Conservation (phyloP, 2,329 filamentous ascomycete species). For the Zopfia rhizophila region DNA sequence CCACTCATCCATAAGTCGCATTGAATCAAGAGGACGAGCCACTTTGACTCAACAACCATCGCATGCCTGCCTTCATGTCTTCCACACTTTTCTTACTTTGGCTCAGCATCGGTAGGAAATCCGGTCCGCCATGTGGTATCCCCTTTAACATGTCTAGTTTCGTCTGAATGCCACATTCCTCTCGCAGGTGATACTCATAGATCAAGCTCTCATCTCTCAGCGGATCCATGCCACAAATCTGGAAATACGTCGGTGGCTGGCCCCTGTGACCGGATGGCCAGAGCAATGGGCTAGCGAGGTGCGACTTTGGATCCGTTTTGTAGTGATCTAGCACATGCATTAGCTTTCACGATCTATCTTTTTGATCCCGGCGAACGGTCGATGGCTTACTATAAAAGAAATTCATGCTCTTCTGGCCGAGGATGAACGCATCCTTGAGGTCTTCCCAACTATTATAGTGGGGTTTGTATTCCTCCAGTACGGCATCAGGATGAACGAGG, state of each 20-base stretch:
- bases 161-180: constrained; percentile 57
- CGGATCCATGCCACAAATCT: constrained; percentile 61
- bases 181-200: constrained; percentile 61
- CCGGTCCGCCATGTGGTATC: constrained; percentile 55
- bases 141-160: constrained; percentile 57
- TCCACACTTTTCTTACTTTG: constrained; percentile 34
- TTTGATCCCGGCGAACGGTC: no score
- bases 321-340: constrained; percentile 32
- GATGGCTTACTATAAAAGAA: constrained; percentile 25
- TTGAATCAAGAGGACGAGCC: no score
- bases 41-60: constrained; percentile 47
- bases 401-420: constrained; percentile 19
- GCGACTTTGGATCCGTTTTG: constrained; percentile 41
- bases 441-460: constrained; percentile 28
- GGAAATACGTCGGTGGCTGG: constrained; percentile 62
- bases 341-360: no score
- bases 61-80: constrained; percentile 45
- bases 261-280: constrained; percentile 30
- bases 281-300: constrained; percentile 33
- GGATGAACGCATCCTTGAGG: constrained; percentile 25
- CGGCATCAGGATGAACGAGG: constrained; percentile 21
- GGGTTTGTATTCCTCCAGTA: constrained; percentile 25
- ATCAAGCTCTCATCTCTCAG: constrained; percentile 64
- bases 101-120: constrained; percentile 43
- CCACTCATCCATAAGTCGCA: no score